Evolutionary conservation across 129 eudicot genomes (phyloP), one percentile per base, ranked within the genome.

Genomic region (Dittrichia graveolens): DNA sequence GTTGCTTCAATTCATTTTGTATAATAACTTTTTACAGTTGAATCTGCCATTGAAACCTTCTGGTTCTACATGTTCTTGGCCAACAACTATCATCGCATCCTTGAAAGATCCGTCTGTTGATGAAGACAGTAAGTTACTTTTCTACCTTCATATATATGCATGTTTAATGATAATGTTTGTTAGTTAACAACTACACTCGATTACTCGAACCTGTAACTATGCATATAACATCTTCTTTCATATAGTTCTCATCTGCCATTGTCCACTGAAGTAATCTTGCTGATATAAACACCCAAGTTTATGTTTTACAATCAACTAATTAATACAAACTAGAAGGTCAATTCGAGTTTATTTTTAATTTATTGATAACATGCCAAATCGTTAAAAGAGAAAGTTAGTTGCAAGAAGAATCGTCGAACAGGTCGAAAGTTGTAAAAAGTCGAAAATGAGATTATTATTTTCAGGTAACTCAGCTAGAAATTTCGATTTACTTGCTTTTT

Each of bases 51-150:
- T 69, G 24, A 81, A 69, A 75, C 75, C 86, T 75, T 40, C 77
- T 12, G 46, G 69, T 38, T 67, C 83, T 47, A 34, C 74, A 48
- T 63, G 73, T 43, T 80, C 66, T 39, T 63, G 65, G 62, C 82
- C 77, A 58, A 79, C 77, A 58, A 79, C 56, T 66, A 75, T 42
- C 58, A 57, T 80, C 65, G 64, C 88, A 56, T 74, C 86, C 69
- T 81, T 83, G 54, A 75, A 61, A 53, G 75, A 81, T 67, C 34
- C 75, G 13, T 38, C 73, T 67, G 35, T 19, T 70, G 73, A 50
- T 47, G 80, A 76, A 84, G 78, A 74, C 59, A 66, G 94, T 87
- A 87, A 78, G 82, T 31, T 49, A 13, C 47, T 39, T 7, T 7
- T 13, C 2, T 8, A 44, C 13, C 59, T 48, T 45, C 56, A 6